Base-by-base conservation (phyloP, 805 yeast species). In the Metschnikowia noctiluminum region DNA sequence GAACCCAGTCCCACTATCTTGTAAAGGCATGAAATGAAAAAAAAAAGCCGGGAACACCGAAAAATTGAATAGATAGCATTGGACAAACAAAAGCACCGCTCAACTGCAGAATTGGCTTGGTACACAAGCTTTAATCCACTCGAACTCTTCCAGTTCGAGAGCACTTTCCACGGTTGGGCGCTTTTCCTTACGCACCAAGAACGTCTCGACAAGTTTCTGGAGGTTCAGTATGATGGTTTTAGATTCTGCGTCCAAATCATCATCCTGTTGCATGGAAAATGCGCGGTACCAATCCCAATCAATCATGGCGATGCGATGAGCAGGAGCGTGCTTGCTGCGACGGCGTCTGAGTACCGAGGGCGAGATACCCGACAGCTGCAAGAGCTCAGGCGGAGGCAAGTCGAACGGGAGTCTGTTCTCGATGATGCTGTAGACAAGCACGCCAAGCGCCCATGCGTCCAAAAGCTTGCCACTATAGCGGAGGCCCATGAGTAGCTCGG, bases 391-490 rank as follows among this genome's bases (percentile, higher is more conserved):
- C 2, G 90, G 91, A 2, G 91, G 85, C 2, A 88, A 81, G 62
- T 94, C 99, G 71, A 94, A 94, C 5, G 99, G 99, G 42, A 94
- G 71, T 48, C 97, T 65, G 38, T 89, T 84, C 60, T 94, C 99
- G 58, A 94, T 65, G 28, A 92, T 69, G 1, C 95, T 81, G 61
- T 90, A 94, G 1, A 91, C 68, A n/a, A 91, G 71, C 2, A 94
- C 98, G 2, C 99, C 99, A 9, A 91, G 65, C 1, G 97, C 89
- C 99, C 99, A 94, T 15, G 91, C 74, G 64, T 94, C 99, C 42
- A 94, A 85, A 54, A 88, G 82, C 45, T 87, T 78, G 11, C 99
- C 99, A 60, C 92, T 92, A 62, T 94, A 94, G 7, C 89, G 85
- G 48, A 88, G 74, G 1, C 98, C 98, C 81, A 94, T 80, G 35